A percentile compares a stretch with the other conserved stretches of the same genome.
phyloP scores from a whole-genome alignment of 306 rosid species.

The Carpinus fangiana region DNA sequence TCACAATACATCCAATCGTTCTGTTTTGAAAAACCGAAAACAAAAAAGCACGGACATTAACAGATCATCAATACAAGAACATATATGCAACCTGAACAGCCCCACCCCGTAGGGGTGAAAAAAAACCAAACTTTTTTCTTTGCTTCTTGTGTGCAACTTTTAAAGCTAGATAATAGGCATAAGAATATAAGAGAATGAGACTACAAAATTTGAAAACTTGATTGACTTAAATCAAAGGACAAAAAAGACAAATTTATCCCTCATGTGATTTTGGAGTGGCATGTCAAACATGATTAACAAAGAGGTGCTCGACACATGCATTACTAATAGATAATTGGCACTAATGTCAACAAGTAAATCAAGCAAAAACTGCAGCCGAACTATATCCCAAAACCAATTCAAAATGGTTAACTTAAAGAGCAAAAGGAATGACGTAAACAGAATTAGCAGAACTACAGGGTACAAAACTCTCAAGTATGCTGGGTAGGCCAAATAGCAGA shows the following conservation, averaged over 20 bases:
- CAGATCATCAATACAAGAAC: neutral
- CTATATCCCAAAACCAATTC: neutral
- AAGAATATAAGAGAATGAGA: neutral
- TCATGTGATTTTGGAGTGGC: too few relatives aligned
- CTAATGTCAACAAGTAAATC: neutral
- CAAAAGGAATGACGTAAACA: too few relatives aligned
- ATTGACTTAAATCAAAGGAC: too few relatives aligned
- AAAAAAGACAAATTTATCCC: too few relatives aligned
- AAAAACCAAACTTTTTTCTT: too few relatives aligned
- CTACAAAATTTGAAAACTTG: neutral
- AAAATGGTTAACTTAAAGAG: neutral
- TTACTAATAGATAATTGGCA: neutral
- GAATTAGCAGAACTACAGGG: neutral
- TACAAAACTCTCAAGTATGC: neutral
- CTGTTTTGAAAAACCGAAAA: neutral
- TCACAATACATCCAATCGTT: too few relatives aligned
- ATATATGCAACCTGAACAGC: neutral
- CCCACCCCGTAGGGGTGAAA: too few relatives aligned
- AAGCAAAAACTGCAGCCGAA: neutral
- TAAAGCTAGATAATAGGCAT: neutral
- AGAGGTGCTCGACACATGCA: neutral
- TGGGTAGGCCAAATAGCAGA: neutral
- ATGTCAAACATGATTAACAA: neutral
- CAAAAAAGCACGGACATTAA: conserved; percentile 8
- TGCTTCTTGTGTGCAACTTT: neutral